Base-by-base conservation (phyloP, 2,329 filamentous ascomycete species). In the Clonostachys rosea region DNA sequence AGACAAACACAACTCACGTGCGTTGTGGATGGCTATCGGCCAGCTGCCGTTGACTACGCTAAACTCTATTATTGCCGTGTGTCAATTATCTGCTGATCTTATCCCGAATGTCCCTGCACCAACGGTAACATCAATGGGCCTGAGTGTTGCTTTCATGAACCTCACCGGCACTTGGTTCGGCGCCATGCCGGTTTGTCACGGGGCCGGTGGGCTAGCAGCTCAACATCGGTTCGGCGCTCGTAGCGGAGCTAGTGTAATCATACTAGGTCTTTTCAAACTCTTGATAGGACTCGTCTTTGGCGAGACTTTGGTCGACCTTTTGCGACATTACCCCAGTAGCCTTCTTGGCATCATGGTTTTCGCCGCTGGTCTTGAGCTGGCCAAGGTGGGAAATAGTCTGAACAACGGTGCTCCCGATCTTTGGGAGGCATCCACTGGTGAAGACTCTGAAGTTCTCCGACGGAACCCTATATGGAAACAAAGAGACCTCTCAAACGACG, bases 151-250 rank as follows among this genome's bases (percentile, higher is more conserved):
- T 1, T 58, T 74, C 3, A 95, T 96, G 81, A 97, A 97, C 61
- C 70, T 96, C 5, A 64, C 87, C 2, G 87, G 87, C 14, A 91
- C 89, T 58, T 95, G 89, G 88, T 95, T 96, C 58, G 91, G 91
- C 43, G 87, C 87, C 6, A 97, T 96, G 94, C 94, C 92, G 4
- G 84, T 94, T 5, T 97, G 94, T 60, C 94, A 97, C 62, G 92
- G 92, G 6, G 90, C 90, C 1, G 92, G 92, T 3, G 92, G 92
- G 0, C 73, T 97, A 0, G 94, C 94, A 6, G 94, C 87, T 0
- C 92, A 97, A 63, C 89, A 90, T 63, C 83, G 90, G 5, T 97
- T 97, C 56, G 92, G 92, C 1, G 91, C 92, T 5, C 84, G 92
- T 43, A 95, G 89, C 49, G 92, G 92, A 10, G 83, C 89, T 0